Evolutionary conservation across 345 rosid species (phyloP).

Genomic region (Litchi chinensis): DNA sequence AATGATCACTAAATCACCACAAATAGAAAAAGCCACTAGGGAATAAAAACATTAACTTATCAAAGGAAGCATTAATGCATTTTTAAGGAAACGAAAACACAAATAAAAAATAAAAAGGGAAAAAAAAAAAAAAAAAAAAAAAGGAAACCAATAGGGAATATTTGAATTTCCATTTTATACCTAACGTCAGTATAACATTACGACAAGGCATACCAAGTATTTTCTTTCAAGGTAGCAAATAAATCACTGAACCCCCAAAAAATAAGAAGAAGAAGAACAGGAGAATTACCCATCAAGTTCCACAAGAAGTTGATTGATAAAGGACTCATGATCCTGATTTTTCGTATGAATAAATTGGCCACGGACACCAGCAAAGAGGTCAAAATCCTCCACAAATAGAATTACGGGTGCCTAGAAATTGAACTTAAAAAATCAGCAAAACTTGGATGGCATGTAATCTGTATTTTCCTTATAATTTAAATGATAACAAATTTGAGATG

Average conservation of each 20-base stretch:
- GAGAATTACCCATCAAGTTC: conserved; percentile 91
- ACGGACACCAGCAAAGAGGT: conserved; percentile 97
- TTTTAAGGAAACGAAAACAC: not conserved
- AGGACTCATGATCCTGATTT: conserved; percentile 95
- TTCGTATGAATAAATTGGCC: conserved; percentile 88
- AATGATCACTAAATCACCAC: not conserved
- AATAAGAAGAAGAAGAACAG: conserved; percentile 15
- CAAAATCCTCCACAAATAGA: conserved; percentile 95
- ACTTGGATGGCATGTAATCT: not conserved
- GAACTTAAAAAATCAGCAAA: conserved; percentile 25
- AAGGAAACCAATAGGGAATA: too few species aligned
- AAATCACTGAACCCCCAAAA: not conserved
- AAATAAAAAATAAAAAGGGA: not conserved
- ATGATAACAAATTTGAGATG: not conserved
- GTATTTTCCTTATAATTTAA: not conserved
- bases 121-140: too few species aligned
- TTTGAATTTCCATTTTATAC: not conserved
- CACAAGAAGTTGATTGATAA: conserved; percentile 95
- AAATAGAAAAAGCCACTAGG: not conserved
- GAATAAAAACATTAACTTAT: not conserved
- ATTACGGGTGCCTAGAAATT: conserved; percentile 87
- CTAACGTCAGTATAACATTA: conserved; percentile 1
- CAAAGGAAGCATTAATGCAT: not conserved
- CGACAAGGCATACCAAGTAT: conserved; percentile 19
- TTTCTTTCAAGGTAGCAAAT: not conserved